phyloP scores from a whole-genome alignment of 1,284 basidiomycete genomes.

The Lignosus rhinocerotis region DNA sequence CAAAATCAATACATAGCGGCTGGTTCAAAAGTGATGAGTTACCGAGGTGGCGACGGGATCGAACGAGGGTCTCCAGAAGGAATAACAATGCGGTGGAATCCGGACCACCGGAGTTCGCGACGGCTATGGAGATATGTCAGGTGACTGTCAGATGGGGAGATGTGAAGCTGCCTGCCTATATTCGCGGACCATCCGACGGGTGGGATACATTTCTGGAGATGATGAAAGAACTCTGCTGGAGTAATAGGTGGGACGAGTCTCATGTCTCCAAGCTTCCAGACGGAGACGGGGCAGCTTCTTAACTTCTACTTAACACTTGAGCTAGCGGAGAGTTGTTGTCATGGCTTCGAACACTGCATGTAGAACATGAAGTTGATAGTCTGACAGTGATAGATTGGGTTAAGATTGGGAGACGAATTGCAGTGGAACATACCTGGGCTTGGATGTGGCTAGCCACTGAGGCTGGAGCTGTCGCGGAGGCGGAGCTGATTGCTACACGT shows the following conservation, averaged over 20 bases:
- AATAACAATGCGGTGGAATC: constrained; percentile 78
- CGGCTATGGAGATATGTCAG: constrained; percentile 41
- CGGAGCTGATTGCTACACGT: neutral
- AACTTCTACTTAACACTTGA: too few species aligned
- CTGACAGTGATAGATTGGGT: too few species aligned
- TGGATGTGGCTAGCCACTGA: neutral
- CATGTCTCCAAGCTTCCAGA: constrained; percentile 5
- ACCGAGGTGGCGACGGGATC: neutral
- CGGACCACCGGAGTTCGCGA: constrained; percentile 78
- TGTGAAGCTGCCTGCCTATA: constrained; percentile 18
- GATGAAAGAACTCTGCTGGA: constrained; percentile 29
- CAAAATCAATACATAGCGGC: neutral
- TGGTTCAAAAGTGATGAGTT: neutral
- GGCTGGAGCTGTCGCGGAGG: constrained; percentile 4
- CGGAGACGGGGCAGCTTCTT: too few species aligned
- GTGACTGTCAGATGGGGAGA: neutral
- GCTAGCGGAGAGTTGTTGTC: neutral
- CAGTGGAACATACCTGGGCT: neutral
- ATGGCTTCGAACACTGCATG: neutral
- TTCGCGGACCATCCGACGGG: constrained; percentile 30
- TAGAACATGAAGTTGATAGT: neutral
- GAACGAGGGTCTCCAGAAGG: constrained; percentile 43
- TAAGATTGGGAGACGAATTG: neutral
- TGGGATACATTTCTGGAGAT: constrained; percentile 33
- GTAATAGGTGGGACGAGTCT: constrained; percentile 25